Percentiles rank a stretch among this genome's conserved stretches.
Evolutionary conservation across 305 asterid genomes (phyloP).

Genomic region (Solanum hybrid): DNA sequence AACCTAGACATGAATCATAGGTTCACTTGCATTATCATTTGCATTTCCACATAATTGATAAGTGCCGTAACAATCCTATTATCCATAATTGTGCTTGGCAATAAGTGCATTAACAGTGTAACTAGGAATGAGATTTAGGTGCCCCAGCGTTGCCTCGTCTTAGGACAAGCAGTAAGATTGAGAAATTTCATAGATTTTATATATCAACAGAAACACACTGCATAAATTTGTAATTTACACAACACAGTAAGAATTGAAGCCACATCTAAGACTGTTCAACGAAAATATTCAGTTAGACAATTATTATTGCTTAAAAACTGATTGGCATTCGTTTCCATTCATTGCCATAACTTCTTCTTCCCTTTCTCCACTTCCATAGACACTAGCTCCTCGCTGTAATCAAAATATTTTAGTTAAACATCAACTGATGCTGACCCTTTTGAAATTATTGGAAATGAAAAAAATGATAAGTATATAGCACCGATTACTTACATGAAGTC

Average conservation of each 20-base stretch:
- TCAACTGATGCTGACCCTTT: neutral
- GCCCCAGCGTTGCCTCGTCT: too few relatives aligned
- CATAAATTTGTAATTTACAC: too few relatives aligned
- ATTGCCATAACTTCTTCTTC: neutral
- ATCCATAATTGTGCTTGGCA: too few relatives aligned
- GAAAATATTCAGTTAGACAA: neutral
- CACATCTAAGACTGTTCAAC: neutral
- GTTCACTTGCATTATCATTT: too few relatives aligned
- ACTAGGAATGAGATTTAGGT: too few relatives aligned
- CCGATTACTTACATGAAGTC: neutral
- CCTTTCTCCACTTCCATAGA: neutral
- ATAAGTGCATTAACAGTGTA: too few relatives aligned
- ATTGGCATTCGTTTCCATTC: neutral
- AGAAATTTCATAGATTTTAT: too few relatives aligned
- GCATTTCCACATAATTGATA: too few relatives aligned
- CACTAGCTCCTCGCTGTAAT: neutral
- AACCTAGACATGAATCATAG: too few relatives aligned
- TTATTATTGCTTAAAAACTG: neutral
- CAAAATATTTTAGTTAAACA: neutral
- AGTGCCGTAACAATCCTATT: too few relatives aligned
- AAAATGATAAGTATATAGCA: neutral
- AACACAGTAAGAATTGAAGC: fast-evolving
- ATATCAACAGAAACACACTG: too few relatives aligned
- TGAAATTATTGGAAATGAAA: neutral
- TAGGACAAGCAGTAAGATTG: too few relatives aligned